These are phyloP conservation scores for Afroboletus lepidellus DNA, from an alignment of 1,284 basidiomycete species.

Conservation along the genomic window DNA sequence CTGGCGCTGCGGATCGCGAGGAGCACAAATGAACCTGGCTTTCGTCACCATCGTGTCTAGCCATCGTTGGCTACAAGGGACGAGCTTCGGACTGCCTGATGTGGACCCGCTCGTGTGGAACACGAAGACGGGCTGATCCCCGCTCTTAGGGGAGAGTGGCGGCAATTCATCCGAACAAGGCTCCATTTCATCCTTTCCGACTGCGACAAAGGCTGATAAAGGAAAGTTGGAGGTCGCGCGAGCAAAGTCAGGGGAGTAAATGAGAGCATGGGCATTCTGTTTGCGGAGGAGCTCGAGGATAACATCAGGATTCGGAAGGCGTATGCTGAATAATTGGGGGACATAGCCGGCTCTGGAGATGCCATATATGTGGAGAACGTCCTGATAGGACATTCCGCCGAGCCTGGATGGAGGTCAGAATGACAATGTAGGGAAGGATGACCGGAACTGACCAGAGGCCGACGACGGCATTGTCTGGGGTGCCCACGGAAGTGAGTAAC, in stretches of 20 bases:
- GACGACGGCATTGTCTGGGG: slow-evolving; percentile 55
- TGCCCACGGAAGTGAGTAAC: slow-evolving; percentile 41
- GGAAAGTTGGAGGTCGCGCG: slow-evolving; percentile 39
- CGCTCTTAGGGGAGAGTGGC: slow-evolving; percentile 39
- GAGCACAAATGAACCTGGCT: slow-evolving; percentile 49
- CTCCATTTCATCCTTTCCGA: slow-evolving; percentile 40
- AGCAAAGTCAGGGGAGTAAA: slow-evolving; percentile 54
- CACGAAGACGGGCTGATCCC: slow-evolving; percentile 56
- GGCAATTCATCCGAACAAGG: slow-evolving; percentile 43
- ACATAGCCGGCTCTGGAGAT: slow-evolving; percentile 69
- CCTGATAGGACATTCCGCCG: slow-evolving; percentile 62
- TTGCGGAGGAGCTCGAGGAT: slow-evolving; percentile 60
- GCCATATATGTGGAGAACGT: slow-evolving; percentile 69
- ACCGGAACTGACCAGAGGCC: slow-evolving; percentile 57
- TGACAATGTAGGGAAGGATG: slow-evolving; percentile 1
- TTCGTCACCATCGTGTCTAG: slow-evolving; percentile 55
- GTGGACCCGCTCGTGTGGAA: slow-evolving; percentile 77
- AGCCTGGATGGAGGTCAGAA: slow-evolving; percentile 45
- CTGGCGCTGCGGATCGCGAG: slow-evolving; percentile 48
- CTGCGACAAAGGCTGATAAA: slow-evolving; percentile 46
- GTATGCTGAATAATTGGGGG: slow-evolving; percentile 70
- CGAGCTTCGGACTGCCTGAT: slow-evolving; percentile 70
- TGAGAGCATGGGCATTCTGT: slow-evolving; percentile 57
- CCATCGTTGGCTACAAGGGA: slow-evolving; percentile 65
- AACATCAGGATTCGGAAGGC: slow-evolving; percentile 65